Evolutionary conservation across 1,284 basidiomycete genomes (phyloP).

Genomic region (Porphyrellus sp.): DNA sequence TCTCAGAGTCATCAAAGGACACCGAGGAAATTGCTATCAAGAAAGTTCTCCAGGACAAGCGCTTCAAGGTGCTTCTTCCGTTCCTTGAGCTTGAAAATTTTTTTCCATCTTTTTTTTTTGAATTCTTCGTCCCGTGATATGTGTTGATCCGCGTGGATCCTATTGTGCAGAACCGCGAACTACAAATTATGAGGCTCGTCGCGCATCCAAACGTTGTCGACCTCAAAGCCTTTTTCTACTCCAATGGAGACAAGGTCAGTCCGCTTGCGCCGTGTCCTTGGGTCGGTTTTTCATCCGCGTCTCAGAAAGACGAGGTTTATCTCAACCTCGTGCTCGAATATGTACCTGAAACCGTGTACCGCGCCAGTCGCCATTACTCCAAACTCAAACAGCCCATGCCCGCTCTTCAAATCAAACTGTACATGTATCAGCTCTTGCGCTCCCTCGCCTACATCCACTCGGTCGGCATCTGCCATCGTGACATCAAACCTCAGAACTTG

Average conservation of each 20-base stretch:
- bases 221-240: slow-evolving; percentile 98
- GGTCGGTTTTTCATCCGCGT: slow-evolving; percentile 2
- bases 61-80: slow-evolving; percentile 84
- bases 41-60: slow-evolving; percentile 99
- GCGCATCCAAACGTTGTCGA: slow-evolving; percentile 98
- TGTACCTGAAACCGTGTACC: slow-evolving; percentile 99
- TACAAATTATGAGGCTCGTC: slow-evolving; percentile 99
- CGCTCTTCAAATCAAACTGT: slow-evolving; percentile 98
- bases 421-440: slow-evolving; percentile 97
- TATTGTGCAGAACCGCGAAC: slow-evolving; percentile 85
- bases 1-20: slow-evolving; percentile 55
- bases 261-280: slow-evolving; percentile 11
- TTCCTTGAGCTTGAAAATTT: slow-evolving; percentile 11
- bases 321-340: slow-evolving; percentile 99
- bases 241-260: slow-evolving; percentile 95
- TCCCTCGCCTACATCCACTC: slow-evolving; percentile 98
- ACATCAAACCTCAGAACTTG: slow-evolving; percentile 99
- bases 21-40: slow-evolving; percentile 96
- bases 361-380: slow-evolving; percentile 96
- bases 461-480: slow-evolving; percentile 95
- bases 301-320: slow-evolving; percentile 98
- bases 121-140: background rate
- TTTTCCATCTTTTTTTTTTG: background rate
- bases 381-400: slow-evolving; percentile 99
- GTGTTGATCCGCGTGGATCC: slow-evolving; percentile 7